A percentile compares a stretch with the other conserved stretches of the same genome.
These are phyloP conservation scores for Ceratorhiza oryzae-sativae DNA, from an alignment of 1,284 basidiomycete genomes.

Conservation along the genomic window DNA sequence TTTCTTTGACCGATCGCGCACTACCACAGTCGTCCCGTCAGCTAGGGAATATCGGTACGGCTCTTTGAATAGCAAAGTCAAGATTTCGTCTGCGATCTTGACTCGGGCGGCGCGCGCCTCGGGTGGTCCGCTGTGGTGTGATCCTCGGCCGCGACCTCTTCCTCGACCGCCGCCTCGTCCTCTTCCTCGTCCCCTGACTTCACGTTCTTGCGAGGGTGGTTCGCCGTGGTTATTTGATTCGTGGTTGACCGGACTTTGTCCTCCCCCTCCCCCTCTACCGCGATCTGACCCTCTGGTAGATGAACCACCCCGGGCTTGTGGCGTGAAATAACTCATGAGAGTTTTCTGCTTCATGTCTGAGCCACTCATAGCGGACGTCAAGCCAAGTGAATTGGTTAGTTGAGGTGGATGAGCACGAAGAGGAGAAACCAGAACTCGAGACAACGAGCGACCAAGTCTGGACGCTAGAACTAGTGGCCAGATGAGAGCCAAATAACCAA, in stretches of 20 bases:
- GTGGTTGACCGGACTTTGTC: neutral
- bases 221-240: neutral
- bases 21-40: constrained; percentile 4
- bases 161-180: constrained; percentile 12
- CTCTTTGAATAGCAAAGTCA: constrained; percentile 17
- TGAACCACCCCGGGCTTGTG: constrained; percentile 16
- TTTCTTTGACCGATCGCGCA: constrained; percentile 30
- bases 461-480: neutral
- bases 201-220: neutral
- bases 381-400: neutral
- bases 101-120: constrained; percentile 19
- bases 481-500: neutral
- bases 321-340: constrained; percentile 13
- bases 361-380: neutral
- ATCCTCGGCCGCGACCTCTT: neutral
- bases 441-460: neutral
- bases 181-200: neutral
- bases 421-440: neutral
- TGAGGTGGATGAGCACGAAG: neutral
- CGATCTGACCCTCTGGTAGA: neutral
- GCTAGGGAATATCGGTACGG: constrained; percentile 7
- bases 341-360: neutral
- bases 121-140: constrained; percentile 18
- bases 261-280: neutral
- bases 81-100: constrained; percentile 32